phyloP scores from a whole-genome alignment of 1,284 basidiomycete genomes.

The Melampsora americana region DNA sequence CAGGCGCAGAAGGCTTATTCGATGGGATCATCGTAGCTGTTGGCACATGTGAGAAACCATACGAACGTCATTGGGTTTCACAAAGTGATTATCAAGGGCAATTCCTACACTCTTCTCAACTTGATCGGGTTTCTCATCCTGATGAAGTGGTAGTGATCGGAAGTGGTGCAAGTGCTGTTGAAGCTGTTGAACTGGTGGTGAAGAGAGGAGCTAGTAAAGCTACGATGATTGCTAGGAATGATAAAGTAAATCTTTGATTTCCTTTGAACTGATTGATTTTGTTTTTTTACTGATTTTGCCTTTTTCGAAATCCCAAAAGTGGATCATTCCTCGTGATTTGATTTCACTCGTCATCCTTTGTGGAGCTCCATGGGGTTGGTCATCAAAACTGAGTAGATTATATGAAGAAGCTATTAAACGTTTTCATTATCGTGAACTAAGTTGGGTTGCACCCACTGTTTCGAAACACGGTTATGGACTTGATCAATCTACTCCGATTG shows the following conservation, averaged over 20 bases:
- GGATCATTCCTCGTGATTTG: slow-evolving; percentile 33
- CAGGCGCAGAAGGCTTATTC: slow-evolving; percentile 17
- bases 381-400: background rate
- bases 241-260: slow-evolving; percentile 10
- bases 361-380: slow-evolving; percentile 5
- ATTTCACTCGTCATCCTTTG: slow-evolving; percentile 1
- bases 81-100: slow-evolving; percentile 4
- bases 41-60: slow-evolving; percentile 20
- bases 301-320: slow-evolving; percentile 7
- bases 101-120: slow-evolving; percentile 34
- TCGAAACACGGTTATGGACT: background rate
- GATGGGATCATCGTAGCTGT: slow-evolving; percentile 27
- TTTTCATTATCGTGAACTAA: slow-evolving; percentile 28
- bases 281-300: background rate
- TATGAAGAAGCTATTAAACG: slow-evolving; percentile 6
- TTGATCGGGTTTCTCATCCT: slow-evolving; percentile 15
- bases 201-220: slow-evolving; percentile 16
- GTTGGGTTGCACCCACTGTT: slow-evolving; percentile 15
- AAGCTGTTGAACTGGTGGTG: slow-evolving; percentile 35
- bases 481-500: slow-evolving; percentile 34
- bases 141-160: slow-evolving; percentile 28
- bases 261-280: background rate
- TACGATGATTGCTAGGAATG: slow-evolving; percentile 27
- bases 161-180: slow-evolving; percentile 41
- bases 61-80: slow-evolving; percentile 4